Conservation (phyloP, 257 asterid genomes). For the Salvia splendens region DNA sequence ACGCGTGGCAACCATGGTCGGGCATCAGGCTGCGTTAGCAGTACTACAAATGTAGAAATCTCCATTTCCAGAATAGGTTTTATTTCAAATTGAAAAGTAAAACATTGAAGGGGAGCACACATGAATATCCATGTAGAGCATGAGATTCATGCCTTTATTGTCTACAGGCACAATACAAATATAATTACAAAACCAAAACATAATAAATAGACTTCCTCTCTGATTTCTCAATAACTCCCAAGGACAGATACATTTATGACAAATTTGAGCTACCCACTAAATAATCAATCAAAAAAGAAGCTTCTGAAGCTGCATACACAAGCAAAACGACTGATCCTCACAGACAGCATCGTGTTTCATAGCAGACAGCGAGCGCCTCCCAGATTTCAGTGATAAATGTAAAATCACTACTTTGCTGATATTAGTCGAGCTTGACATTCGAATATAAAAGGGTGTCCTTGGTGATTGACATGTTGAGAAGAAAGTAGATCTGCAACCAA, state of each 20-base stretch:
- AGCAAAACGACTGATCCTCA: constrained; percentile 26
- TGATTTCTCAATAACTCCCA: constrained; percentile 14
- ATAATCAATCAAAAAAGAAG: constrained; percentile 29
- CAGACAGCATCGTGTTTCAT: constrained; percentile 30
- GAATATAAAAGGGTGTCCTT: constrained; percentile 94
- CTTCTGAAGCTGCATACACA: constrained; percentile 31
- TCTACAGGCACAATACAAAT: neutral
- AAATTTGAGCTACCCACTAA: constrained; percentile 32
- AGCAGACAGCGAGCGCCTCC: constrained; percentile 28
- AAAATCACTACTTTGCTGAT: constrained; percentile 3
- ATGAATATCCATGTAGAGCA: constrained; percentile 20
- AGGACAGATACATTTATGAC: constrained; percentile 25
- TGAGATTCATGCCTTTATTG: constrained; percentile 35
- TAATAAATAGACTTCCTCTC: neutral
- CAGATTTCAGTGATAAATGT: constrained; percentile 31
- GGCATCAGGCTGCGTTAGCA: too few relatives aligned
- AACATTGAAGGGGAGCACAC: neutral
- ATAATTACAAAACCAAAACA: neutral
- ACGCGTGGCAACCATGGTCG: too few relatives aligned
- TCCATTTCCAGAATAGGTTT: too few relatives aligned
- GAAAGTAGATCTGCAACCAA: constrained; percentile 69
- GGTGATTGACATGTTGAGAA: constrained; percentile 82
- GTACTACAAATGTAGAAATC: too few relatives aligned
- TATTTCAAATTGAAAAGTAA: neutral
- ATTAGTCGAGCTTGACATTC: constrained; percentile 84